Conservation (phyloP, 2,329 filamentous ascomycete genomes). For the Paecilomyces dactylethromorphus region DNA sequence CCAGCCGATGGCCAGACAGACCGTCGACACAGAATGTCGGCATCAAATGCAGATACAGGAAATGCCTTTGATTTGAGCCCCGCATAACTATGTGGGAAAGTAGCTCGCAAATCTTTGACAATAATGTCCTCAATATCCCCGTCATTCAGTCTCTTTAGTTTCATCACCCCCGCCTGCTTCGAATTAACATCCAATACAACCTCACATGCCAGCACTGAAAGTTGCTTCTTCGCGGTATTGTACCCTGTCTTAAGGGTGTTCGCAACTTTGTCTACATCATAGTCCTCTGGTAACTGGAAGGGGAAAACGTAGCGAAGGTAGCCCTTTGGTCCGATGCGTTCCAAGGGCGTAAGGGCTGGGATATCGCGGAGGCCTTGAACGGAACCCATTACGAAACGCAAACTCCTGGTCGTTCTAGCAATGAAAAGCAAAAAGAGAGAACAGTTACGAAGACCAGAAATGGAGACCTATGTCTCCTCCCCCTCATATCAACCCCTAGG, state of each 20-base stretch:
- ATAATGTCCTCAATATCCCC: constrained; percentile 21
- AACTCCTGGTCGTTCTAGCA: not conserved
- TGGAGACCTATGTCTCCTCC: not conserved
- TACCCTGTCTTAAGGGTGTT: constrained; percentile 22
- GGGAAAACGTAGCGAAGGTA: constrained; percentile 30
- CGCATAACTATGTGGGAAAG: constrained; percentile 29
- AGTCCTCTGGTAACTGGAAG: constrained; percentile 24
- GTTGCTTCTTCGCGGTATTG: constrained; percentile 18
- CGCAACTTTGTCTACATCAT: constrained; percentile 20
- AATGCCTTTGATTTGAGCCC: constrained; percentile 32
- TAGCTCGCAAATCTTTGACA: constrained; percentile 36
- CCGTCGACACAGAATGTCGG: constrained; percentile 28
- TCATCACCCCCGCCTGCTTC: constrained; percentile 26
- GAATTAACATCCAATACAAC: constrained; percentile 22
- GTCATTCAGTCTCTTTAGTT: constrained; percentile 11
- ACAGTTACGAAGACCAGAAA: not conserved
- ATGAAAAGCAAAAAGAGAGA: not conserved
- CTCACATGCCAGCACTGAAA: constrained; percentile 26
- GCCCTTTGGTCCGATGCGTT: constrained; percentile 29
- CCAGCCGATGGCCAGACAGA: constrained; percentile 25
- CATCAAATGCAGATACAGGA: constrained; percentile 45
- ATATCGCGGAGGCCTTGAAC: constrained; percentile 3
- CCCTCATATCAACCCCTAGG: not conserved
- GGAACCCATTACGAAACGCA: constrained; percentile 2
- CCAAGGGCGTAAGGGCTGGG: constrained; percentile 18